Evolutionary conservation across 345 rosid genomes (phyloP).

Genomic region (Ceriops zippeliana): DNA sequence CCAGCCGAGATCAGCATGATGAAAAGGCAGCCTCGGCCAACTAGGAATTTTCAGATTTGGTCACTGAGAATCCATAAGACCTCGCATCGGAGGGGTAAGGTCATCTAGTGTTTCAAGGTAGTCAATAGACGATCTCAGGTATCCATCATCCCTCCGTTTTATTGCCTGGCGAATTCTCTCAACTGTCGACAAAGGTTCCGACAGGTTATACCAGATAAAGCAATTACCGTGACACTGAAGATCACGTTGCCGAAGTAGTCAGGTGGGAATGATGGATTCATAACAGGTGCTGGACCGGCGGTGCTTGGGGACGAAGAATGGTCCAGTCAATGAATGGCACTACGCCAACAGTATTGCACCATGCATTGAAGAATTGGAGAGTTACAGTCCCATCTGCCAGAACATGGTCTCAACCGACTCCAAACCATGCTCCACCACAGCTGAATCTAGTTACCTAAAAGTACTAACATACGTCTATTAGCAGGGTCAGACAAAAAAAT

Average conservation of each 20-base stretch:
- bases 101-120: neutral
- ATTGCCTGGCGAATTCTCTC: conserved; percentile 6
- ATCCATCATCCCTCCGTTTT: conserved; percentile 11
- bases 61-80: neutral
- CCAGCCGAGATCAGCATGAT: neutral
- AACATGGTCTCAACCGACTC: neutral
- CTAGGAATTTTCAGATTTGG: conserved; percentile 1
- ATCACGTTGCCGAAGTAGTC: conserved; percentile 10
- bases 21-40: conserved; percentile 2
- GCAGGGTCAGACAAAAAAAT: too few relatives aligned
- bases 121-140: conserved; percentile 15
- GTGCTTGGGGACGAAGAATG: neutral
- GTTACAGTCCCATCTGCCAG: conserved; percentile 3
- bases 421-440: conserved; percentile 15
- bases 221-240: neutral
- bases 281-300: neutral
- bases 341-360: neutral
- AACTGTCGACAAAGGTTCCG: neutral
- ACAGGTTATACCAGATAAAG: neutral
- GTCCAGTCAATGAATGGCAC: conserved; percentile 14
- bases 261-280: conserved; percentile 1
- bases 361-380: neutral
- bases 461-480: neutral
- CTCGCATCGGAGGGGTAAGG: neutral
- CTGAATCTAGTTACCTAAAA: conserved; percentile 8